These are phyloP conservation scores for Pseudogymnoascus sp. DNA, from an alignment of 2,329 filamentous ascomycete genomes.

Conservation along the genomic window DNA sequence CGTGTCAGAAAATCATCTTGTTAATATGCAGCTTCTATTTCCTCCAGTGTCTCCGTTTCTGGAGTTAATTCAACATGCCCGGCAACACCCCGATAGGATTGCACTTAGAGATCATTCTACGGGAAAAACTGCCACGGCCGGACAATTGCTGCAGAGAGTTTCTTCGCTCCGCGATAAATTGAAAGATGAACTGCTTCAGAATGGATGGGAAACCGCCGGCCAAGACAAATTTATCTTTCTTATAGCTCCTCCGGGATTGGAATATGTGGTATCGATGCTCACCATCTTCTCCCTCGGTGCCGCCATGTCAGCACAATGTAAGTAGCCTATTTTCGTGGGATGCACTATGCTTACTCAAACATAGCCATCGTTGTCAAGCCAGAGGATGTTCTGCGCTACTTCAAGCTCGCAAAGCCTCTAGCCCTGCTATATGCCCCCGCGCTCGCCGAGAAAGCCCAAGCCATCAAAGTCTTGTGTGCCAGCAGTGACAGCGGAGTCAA, in stretches of 20 bases:
- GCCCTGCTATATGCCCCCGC: constrained; percentile 18
- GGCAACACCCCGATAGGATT: constrained; percentile 15
- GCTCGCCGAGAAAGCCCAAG: constrained; percentile 15
- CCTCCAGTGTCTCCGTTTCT: constrained; percentile 17
- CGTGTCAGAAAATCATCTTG: not conserved
- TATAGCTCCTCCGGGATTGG: constrained; percentile 17
- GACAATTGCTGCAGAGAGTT: constrained; percentile 18
- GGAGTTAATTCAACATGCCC: constrained; percentile 16
- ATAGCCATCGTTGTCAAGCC: constrained; percentile 20
- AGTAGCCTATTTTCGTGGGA: not conserved
- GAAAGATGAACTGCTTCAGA: constrained; percentile 10
- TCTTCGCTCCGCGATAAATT: constrained; percentile 16
- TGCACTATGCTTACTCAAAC: constrained; percentile 13
- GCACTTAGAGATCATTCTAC: constrained; percentile 20
- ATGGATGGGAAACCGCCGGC: constrained; percentile 12
- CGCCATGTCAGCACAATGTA: constrained; percentile 19
- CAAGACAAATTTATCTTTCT: constrained; percentile 19
- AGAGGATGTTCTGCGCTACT: constrained; percentile 17
- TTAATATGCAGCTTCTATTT: constrained; percentile 17
- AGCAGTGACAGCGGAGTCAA: constrained; percentile 1
- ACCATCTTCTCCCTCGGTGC: constrained; percentile 20
- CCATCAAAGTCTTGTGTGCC: constrained; percentile 14
- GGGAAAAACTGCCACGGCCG: constrained; percentile 16
- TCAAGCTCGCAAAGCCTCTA: constrained; percentile 18
- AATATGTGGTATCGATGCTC: constrained; percentile 21